These are phyloP conservation scores for Barnettozyma salicaria DNA, from an alignment of 805 yeast species.

Conservation along the genomic window DNA sequence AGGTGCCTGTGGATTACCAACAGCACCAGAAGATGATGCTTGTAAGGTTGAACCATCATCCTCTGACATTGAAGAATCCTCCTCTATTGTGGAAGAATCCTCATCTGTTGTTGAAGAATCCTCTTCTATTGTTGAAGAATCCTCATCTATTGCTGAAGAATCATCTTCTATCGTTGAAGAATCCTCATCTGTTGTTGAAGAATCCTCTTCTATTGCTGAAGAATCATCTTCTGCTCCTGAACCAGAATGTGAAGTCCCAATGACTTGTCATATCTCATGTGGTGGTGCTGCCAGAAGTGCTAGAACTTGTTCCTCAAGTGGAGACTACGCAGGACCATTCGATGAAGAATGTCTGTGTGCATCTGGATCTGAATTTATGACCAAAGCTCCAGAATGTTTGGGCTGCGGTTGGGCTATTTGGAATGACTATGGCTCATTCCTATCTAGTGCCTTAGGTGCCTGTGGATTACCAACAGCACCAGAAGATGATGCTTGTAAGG, in stretches of 20 bases:
- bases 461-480: conserved; percentile 17
- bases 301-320: conserved; percentile 19
- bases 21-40: conserved; percentile 27
- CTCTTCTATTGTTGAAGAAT: neutral
- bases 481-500: conserved; percentile 21
- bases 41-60: neutral
- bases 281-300: conserved; percentile 29
- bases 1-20: conserved; percentile 22
- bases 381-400: conserved; percentile 24
- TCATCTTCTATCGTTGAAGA: neutral
- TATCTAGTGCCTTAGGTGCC: conserved; percentile 19
- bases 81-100: neutral
- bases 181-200: neutral
- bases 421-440: conserved; percentile 23
- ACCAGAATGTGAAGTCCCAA: conserved; percentile 14
- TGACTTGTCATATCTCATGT: conserved; percentile 20
- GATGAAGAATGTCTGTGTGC: conserved; percentile 18
- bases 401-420: conserved; percentile 34
- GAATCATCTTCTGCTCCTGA: conserved; percentile 3
- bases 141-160: neutral
- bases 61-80: conserved; percentile 1
- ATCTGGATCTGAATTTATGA: conserved; percentile 11
- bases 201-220: neutral
- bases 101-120: neutral
- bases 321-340: conserved; percentile 11